Conservation (phyloP, 73 alveolate species). For the Paramecium biaurelia region DNA sequence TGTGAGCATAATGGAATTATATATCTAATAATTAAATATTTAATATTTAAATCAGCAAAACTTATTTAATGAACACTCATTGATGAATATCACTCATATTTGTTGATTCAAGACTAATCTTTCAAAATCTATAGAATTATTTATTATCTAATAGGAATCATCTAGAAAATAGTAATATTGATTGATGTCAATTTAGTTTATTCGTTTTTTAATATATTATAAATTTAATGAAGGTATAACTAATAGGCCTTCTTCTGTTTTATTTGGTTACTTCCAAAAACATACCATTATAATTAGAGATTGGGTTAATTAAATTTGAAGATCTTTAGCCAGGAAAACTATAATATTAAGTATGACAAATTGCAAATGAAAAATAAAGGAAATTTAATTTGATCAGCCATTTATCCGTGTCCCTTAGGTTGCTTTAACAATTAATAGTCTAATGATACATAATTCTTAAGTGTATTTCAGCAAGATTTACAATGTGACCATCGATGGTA, state of each 20-base stretch:
- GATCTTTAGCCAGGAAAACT: neutral
- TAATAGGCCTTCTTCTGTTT: neutral
- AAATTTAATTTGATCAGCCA: slow-evolving; percentile 36
- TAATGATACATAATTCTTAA: neutral
- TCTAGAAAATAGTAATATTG: neutral
- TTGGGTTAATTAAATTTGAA: neutral
- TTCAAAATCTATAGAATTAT: no score
- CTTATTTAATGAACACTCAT: neutral
- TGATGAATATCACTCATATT: neutral
- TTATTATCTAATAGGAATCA: neutral
- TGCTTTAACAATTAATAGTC: neutral
- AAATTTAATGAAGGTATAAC: neutral
- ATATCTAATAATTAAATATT: neutral
- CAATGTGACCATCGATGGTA: slow-evolving; percentile 5
- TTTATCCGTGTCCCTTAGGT: neutral
- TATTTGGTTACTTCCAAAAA: slow-evolving; percentile 3
- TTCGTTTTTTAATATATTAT: neutral
- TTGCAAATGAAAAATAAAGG: slow-evolving; percentile 5
- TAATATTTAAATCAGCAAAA: neutral
- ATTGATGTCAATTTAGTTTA: neutral
- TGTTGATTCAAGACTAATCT: neutral
- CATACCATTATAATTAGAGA: slow-evolving; percentile 33
- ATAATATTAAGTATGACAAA: neutral
- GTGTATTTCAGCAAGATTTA: neutral
- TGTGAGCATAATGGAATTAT: neutral